These are phyloP conservation scores for Trichophyton rubrum DNA, from an alignment of 2,329 filamentous ascomycete genomes.

Conservation along the genomic window DNA sequence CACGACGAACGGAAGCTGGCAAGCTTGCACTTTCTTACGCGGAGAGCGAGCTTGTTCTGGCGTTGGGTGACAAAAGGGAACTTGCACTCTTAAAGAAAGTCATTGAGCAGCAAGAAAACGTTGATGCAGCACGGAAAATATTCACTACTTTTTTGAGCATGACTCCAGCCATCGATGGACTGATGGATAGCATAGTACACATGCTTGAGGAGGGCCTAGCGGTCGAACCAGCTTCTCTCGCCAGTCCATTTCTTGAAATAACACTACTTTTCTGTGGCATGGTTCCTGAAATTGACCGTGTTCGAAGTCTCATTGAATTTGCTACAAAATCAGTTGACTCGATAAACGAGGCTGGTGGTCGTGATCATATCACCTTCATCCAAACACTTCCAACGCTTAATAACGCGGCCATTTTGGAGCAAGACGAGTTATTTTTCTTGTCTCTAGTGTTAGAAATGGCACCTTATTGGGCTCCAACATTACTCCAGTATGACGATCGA, in stretches of 20 bases:
- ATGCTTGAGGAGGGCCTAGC: conserved; percentile 45
- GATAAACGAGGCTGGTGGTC: conserved; percentile 37
- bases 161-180: conserved; percentile 40
- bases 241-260: conserved; percentile 46
- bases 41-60: conserved; percentile 25
- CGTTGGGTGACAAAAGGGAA: conserved; percentile 24
- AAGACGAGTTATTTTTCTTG: conserved; percentile 24
- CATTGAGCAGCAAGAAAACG: conserved; percentile 49
- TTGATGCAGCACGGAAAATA: conserved; percentile 42
- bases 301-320: conserved; percentile 29
- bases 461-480: conserved; percentile 39
- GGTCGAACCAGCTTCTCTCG: conserved; percentile 37
- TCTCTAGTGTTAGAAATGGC: conserved; percentile 30
- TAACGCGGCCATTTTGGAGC: conserved; percentile 27
- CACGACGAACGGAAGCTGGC: conserved; percentile 18
- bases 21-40: conserved; percentile 23
- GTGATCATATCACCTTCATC: conserved; percentile 42
- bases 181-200: conserved; percentile 36
- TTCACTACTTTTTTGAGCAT: conserved; percentile 44
- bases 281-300: conserved; percentile 25
- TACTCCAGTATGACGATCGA: conserved; percentile 41
- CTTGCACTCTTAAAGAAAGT: conserved; percentile 47
- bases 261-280: conserved; percentile 42
- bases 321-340: conserved; percentile 37
- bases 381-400: conserved; percentile 31